Evolutionary conservation across 495 filamentous ascomycete species (phyloP).

Genomic region (Hypoxylon perforatum): DNA sequence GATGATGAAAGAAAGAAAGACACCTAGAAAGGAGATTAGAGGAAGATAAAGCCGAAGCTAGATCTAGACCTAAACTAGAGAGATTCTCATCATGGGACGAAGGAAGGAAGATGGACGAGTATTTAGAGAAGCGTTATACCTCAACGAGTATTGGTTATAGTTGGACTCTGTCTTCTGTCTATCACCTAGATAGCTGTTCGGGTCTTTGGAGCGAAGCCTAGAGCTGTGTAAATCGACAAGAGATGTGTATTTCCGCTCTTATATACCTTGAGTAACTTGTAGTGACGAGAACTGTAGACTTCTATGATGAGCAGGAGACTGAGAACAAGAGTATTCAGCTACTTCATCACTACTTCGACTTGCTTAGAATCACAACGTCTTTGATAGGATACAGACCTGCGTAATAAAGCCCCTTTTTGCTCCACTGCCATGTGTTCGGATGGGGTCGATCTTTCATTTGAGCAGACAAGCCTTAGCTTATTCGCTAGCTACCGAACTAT

Average conservation of each 20-base stretch:
- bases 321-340: no score
- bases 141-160: slow-evolving; percentile 12
- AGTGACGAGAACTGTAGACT: no score
- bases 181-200: slow-evolving; percentile 22
- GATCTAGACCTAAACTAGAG: slow-evolving; percentile 32
- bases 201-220: slow-evolving; percentile 3
- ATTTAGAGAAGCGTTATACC: slow-evolving; percentile 4
- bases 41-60: slow-evolving; percentile 24
- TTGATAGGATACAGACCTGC: not conserved
- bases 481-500: no score
- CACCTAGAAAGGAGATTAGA: slow-evolving; percentile 2
- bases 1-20: slow-evolving; percentile 27
- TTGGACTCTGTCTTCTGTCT: slow-evolving; percentile 20
- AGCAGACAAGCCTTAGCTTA: no score
- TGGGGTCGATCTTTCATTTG: slow-evolving; percentile 14
- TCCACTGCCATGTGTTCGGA: slow-evolving; percentile 10
- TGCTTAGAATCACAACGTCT: not conserved
- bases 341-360: no score
- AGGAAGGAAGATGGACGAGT: slow-evolving; percentile 5
- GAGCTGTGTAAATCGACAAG: slow-evolving; percentile 12
- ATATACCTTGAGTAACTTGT: not conserved
- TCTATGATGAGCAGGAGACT: no score
- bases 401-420: slow-evolving; percentile 2
- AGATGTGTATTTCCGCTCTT: not conserved
- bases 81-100: slow-evolving; percentile 18